Base-by-base conservation (phyloP, 164 flowering plant species). In the Nymphaea thermarum region DNA sequence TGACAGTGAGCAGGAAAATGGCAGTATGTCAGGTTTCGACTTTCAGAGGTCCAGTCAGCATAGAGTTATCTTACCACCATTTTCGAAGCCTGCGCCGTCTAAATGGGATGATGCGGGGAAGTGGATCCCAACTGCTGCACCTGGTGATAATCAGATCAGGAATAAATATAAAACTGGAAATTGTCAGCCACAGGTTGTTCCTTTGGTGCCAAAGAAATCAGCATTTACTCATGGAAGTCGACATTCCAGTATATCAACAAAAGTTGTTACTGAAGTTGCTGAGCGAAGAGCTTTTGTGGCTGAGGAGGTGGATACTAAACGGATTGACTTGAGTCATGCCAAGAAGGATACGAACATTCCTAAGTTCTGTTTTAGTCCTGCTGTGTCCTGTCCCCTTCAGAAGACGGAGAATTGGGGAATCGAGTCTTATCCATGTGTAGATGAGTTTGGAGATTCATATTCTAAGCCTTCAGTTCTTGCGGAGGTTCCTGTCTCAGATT, bases 31-130 rank as follows among this genome's bases (percentile, higher is more conserved):
- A 42, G 62, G 67, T n/a, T 90, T 90, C 72, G 96, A 87, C 72
- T 87, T 86, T 71, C 94, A 90, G 75, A 87, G 85, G 82, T 72
- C 84, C 0, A 17, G 41, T 62, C 45, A 78, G n/a, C 93, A 81
- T 59, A 84, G 89, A 75, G 76, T 74, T 63, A 82, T 88, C 0
- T 66, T 81, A 14, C 77, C 81, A 2, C 85, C 90, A 5, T 86
- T 87, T 74, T 86, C 89, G 2, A 89, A 87, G 73, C 87, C 86
- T 3, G 81, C 90, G 8, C 96, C 92, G 43, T 91, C 98, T 6
- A 91, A 91, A 72, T 91, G 98, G 98, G 98, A 91, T 72, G 94
- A 91, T 81, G 98, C 96, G 2, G 91, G 87, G 79, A 89, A 91
- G 69, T 91, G 98, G 98, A 85, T 91, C 67, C 96, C 95, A n/a